Evolutionary conservation across 192 early-diverging fungal genomes (phyloP).

Genomic region (Coemansia sp.): DNA sequence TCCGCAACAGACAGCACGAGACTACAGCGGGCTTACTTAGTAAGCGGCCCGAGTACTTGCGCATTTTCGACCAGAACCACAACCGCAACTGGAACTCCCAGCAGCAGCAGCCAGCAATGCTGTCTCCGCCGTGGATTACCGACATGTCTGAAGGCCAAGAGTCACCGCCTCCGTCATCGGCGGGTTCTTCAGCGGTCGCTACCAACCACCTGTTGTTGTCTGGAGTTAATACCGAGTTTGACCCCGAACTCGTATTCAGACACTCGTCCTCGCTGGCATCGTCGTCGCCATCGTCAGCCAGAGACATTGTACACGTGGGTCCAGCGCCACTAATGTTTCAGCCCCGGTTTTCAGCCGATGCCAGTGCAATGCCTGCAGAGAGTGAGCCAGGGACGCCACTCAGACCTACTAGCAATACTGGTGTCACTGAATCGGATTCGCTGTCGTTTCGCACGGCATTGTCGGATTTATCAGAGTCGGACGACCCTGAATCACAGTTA

Average conservation of each 20-base stretch:
- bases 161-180: slow-evolving; percentile 7
- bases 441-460: slow-evolving; percentile 51
- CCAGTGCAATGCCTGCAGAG: background rate
- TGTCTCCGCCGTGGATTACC: background rate
- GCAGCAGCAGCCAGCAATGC: slow-evolving; percentile 9
- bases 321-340: background rate
- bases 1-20: slow-evolving; percentile 6
- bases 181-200: slow-evolving; percentile 1
- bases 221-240: slow-evolving; percentile 38
- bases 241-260: slow-evolving; percentile 24
- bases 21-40: background rate
- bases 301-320: background rate
- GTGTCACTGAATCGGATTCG: slow-evolving; percentile 31
- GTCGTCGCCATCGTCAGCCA: background rate
- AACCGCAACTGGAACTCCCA: background rate
- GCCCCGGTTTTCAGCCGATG: background rate
- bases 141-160: background rate
- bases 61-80: slow-evolving; percentile 19
- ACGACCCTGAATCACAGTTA: background rate
- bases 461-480: slow-evolving; percentile 17
- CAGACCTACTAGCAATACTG: background rate
- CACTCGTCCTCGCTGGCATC: slow-evolving; percentile 12
- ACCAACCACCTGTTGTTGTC: slow-evolving; percentile 46
- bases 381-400: slow-evolving; percentile 3
- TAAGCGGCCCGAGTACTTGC: slow-evolving; percentile 36